A percentile compares a stretch with the other conserved stretches of the same genome.
Conservation (phyloP, 306 rosid genomes). For the Citrullus colocynthis region DNA sequence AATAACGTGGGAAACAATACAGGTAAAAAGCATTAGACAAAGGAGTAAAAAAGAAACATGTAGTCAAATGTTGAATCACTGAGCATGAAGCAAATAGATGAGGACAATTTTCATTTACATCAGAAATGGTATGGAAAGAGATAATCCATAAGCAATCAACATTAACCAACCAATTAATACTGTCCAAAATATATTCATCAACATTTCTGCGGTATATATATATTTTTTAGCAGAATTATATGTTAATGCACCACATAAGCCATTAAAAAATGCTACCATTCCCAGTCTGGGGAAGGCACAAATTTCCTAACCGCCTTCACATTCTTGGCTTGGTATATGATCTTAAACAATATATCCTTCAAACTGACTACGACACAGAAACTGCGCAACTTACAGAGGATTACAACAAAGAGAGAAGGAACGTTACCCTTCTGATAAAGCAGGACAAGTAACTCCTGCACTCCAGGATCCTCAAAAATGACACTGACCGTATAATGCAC, state of each 20-base stretch:
- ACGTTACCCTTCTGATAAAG: slow-evolving; percentile 55
- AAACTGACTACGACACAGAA: not conserved
- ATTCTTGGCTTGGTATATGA: not conserved
- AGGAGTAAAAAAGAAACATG: not conserved
- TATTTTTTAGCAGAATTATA: not conserved
- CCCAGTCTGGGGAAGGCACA: not conserved
- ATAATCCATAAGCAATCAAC: not conserved
- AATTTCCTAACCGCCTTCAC: not conserved
- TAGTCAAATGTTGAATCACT: too few species aligned
- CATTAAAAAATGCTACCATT: not conserved
- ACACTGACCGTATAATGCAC: slow-evolving; percentile 89
- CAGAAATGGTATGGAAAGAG: not conserved
- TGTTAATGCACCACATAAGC: not conserved
- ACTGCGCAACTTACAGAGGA: not conserved
- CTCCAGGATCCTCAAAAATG: slow-evolving; percentile 98
- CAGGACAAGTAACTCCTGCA: slow-evolving; percentile 76
- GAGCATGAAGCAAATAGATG: not conserved
- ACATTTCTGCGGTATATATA: not conserved
- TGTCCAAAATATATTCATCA: not conserved
- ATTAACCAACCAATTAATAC: not conserved
- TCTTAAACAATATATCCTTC: not conserved
- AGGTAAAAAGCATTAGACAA: not conserved
- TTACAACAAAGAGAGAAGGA: not conserved
- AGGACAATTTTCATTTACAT: not conserved
- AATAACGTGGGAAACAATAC: not conserved